Percentiles rank a stretch among this genome's conserved stretches.
Evolutionary conservation across 2,329 filamentous ascomycete genomes (phyloP).

Genomic region (Aspergillus jensenii): DNA sequence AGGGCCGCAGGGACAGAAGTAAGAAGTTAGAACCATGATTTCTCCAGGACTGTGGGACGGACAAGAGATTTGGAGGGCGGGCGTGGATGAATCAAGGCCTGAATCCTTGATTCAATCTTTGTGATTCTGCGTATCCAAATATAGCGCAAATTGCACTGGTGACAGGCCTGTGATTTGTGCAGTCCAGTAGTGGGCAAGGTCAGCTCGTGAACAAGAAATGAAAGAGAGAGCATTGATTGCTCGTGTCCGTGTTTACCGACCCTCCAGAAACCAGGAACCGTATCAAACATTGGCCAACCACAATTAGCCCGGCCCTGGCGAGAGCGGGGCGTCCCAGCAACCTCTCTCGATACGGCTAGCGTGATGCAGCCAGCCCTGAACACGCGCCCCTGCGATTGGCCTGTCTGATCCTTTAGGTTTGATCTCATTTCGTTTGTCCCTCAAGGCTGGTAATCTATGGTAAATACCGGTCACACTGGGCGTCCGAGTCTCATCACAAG

Average conservation of each 20-base stretch:
- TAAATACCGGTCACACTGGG: constrained; percentile 15
- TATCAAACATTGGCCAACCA: background rate
- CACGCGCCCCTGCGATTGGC: constrained; percentile 14
- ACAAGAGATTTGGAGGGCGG: background rate
- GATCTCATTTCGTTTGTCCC: constrained; percentile 23
- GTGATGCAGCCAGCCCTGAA: too few relatives aligned
- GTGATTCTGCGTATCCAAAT: background rate
- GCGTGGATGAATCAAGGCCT: background rate
- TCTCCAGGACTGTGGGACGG: background rate
- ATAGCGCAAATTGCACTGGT: constrained; percentile 3
- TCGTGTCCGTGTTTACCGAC: constrained; percentile 9
- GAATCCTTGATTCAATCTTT: background rate
- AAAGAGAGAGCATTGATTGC: background rate
- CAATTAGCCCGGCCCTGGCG: background rate
- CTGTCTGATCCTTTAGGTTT: constrained; percentile 7
- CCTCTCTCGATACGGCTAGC: constrained; percentile 9
- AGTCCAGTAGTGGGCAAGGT: too few relatives aligned
- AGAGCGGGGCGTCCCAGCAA: background rate
- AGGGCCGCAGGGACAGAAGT: background rate
- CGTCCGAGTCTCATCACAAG: constrained; percentile 3
- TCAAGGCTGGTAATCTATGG: constrained; percentile 5
- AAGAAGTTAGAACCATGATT: constrained; percentile 5
- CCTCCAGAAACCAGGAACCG: constrained; percentile 26
- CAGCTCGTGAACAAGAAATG: too few relatives aligned
- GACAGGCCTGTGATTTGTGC: background rate